Evolutionary conservation across 108 stramenopile genomes (phyloP).

Genomic region (Fragilaria crotonensis): DNA sequence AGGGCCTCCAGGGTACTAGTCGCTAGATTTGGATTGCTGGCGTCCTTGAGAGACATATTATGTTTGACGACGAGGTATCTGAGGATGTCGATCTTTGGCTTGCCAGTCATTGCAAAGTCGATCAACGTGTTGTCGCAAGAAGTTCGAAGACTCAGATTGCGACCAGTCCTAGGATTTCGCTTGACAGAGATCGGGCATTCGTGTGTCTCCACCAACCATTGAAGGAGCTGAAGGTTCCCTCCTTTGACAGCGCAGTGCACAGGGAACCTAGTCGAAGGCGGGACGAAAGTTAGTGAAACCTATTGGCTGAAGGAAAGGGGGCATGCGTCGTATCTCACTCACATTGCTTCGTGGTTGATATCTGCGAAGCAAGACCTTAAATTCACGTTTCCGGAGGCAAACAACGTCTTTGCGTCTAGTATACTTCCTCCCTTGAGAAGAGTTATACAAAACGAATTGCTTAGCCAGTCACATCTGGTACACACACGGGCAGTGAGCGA

Average conservation of each 20-base stretch:
- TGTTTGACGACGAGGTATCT: slow-evolving; percentile 25
- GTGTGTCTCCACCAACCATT: slow-evolving; percentile 71
- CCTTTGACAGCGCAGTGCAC: slow-evolving; percentile 70
- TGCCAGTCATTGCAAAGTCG: slow-evolving; percentile 47
- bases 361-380: slow-evolving; percentile 57
- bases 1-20: slow-evolving; percentile 59
- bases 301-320: no score
- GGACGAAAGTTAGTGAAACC: no score
- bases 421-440: slow-evolving; percentile 45
- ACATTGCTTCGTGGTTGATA: slow-evolving; percentile 45
- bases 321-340: no score
- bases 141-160: slow-evolving; percentile 25
- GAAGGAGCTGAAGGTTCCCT: slow-evolving; percentile 45
- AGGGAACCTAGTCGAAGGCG: slow-evolving; percentile 35
- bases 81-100: slow-evolving; percentile 41
- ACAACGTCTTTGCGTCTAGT: slow-evolving; percentile 34
- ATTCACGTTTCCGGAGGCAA: slow-evolving; percentile 68
- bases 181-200: slow-evolving; percentile 52
- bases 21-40: slow-evolving; percentile 38
- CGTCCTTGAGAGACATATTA: slow-evolving; percentile 17
- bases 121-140: slow-evolving; percentile 26
- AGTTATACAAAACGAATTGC: slow-evolving; percentile 62
- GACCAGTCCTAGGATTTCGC: slow-evolving; percentile 11
- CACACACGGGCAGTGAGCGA: slow-evolving; percentile 44
- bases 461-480: slow-evolving; percentile 52